Percentiles rank a stretch among this genome's conserved stretches.
These are phyloP conservation scores for Phytophthora hybrid DNA, from an alignment of 352 stramenopile species.

Conservation along the genomic window DNA sequence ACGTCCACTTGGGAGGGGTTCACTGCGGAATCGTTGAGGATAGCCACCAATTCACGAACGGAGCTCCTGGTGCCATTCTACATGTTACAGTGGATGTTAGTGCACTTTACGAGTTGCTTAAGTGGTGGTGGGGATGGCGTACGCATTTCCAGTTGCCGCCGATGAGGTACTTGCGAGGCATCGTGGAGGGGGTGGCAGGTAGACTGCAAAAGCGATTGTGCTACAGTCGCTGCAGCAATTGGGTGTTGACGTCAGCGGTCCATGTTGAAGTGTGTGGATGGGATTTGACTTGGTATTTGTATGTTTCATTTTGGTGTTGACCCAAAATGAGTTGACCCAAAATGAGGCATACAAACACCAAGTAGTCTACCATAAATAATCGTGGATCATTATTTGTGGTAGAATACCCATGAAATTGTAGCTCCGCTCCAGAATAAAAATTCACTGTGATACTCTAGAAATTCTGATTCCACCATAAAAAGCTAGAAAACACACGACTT, in stretches of 20 bases:
- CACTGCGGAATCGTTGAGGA: conserved; percentile 83
- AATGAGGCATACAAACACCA: no score
- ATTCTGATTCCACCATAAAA: no score
- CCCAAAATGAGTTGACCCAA: no score
- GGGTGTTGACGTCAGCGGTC: conserved; percentile 35
- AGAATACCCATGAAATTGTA: background rate
- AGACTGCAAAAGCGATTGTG: conserved; percentile 1
- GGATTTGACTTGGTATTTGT: conserved; percentile 3
- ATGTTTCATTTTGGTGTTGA: background rate
- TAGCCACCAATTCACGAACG: conserved; percentile 86
- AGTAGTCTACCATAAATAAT: no score
- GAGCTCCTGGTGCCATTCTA: conserved; percentile 84
- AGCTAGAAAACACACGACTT: background rate
- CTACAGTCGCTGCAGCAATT: background rate
- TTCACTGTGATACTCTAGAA: no score
- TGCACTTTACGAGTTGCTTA: background rate
- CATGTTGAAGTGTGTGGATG: conserved; percentile 25
- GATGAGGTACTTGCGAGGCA: conserved; percentile 90
- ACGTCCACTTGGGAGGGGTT: conserved; percentile 77
- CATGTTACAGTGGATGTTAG: conserved; percentile 9
- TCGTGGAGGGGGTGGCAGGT: conserved; percentile 9
- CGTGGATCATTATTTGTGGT: background rate
- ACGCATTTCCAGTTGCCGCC: conserved; percentile 95
- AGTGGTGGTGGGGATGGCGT: conserved; percentile 47
- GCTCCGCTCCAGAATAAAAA: no score